Percentiles rank a stretch among this genome's conserved stretches.
Conservation (phyloP, 257 asterid genomes). For the Solanum raphanifolium region DNA sequence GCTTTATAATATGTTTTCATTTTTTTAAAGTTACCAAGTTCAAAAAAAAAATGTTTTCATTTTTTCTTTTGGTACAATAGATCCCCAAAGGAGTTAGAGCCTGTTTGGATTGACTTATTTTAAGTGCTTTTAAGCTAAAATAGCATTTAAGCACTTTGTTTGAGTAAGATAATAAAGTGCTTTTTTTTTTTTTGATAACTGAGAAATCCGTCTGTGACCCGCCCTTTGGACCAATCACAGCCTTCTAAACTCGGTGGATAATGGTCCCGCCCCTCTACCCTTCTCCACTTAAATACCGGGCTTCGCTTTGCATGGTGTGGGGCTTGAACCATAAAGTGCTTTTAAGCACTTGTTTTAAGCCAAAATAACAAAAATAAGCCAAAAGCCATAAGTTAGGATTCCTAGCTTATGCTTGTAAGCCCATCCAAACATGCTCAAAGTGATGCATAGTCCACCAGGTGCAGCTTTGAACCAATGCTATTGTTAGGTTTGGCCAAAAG, state of each 20-base stretch:
- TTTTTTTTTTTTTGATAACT: no score
- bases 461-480: not conserved
- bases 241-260: no score
- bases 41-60: not conserved
- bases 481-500: not conserved
- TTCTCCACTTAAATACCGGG: no score
- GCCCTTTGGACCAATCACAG: no score
- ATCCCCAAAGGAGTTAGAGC: not conserved
- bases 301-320: no score
- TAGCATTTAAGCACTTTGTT: not conserved
- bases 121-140: not conserved
- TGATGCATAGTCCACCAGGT: not conserved
- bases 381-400: not conserved
- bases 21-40: no score
- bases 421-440: not conserved
- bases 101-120: not conserved
- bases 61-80: not conserved
- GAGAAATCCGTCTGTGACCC: no score
- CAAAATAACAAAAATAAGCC: not conserved
- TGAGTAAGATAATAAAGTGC: not conserved
- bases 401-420: not conserved
- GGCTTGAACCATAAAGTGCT: not conserved
- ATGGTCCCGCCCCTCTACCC: no score
- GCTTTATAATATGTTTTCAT: not conserved
- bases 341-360: not conserved